Conservation (phyloP, 495 filamentous ascomycete species). For the Penicillium parvum region DNA sequence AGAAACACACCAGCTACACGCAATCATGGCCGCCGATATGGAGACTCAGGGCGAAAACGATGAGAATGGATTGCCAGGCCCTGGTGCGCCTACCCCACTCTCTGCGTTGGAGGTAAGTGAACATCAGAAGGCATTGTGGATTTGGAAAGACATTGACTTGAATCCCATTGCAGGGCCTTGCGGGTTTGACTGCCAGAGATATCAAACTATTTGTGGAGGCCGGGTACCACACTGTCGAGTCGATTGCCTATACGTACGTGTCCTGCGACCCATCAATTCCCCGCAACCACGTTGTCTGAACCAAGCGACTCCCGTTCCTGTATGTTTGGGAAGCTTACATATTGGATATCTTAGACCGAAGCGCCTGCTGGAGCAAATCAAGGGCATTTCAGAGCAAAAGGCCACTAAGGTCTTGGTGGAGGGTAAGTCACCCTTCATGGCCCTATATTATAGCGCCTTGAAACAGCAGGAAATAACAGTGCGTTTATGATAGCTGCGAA, state of each 20-base stretch:
- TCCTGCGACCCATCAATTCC: not conserved
- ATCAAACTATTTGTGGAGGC: constrained; percentile 90
- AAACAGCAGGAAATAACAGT: too few species aligned
- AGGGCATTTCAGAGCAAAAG: constrained; percentile 95
- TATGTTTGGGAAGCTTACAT: constrained; percentile 3
- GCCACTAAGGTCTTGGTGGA: constrained; percentile 90
- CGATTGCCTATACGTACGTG: constrained; percentile 82
- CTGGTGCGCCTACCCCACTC: constrained; percentile 93
- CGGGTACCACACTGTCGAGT: constrained; percentile 91
- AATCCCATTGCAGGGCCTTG: constrained; percentile 53
- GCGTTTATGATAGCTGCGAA: constrained; percentile 64
- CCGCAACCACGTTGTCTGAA: not conserved
- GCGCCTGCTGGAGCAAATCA: constrained; percentile 84
- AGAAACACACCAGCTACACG: not conserved
- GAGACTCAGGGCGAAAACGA: constrained; percentile 57
- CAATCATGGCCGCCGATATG: constrained; percentile 54
- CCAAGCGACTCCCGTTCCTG: not conserved
- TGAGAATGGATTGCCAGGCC: constrained; percentile 64
- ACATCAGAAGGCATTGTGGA: not conserved
- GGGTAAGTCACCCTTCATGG: constrained; percentile 48
- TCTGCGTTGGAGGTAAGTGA: constrained; percentile 72
- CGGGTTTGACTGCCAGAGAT: constrained; percentile 86
- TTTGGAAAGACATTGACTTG: not conserved
- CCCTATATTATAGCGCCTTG: too few species aligned
- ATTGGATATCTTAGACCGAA: constrained; percentile 51